Evolutionary conservation across 371 early-diverging fungal species (phyloP), one percentile per base, ranked within the genome.

Genomic region (Apophysomyces trapeziformis): DNA sequence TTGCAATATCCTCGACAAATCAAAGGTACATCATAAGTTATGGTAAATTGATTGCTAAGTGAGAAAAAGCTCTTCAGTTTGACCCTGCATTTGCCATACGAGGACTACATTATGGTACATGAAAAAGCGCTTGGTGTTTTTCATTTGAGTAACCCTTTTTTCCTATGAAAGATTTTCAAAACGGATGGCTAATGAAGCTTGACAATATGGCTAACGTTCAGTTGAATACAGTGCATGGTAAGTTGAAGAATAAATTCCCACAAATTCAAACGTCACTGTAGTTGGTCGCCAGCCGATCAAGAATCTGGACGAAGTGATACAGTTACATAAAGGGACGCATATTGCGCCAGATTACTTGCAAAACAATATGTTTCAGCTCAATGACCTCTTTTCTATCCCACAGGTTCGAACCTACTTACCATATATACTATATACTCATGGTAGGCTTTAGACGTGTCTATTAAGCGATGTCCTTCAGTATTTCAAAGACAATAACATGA

Each of bases 161-260:
- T 26, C 36, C 64, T 50, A 21, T 8, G 9, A 21, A 50, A 81
- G 87, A 88, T 66, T 73, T 77, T 38, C 79, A 85, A 37, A 85
- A 84, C 41, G 88, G 90, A 6, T 89, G 87, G 87, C 61, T 89
- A 58, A 87, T 89, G 85, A 89, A 89, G 64, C 77, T 89, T 38
- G 90, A 89, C 65, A 82, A 84, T 38, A 83, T 80, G 75, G 86
- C 82, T 45, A 89, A 88, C 67, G 84, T 89, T 44, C 88, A 88
- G 44, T 61, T 88, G 44, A 87, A 87, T 64, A 86, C 88, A 0
- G 82, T 89, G 0, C 84, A 85, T 63, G 85, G 79, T 79, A 75
- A 71, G 63, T 54, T 21, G 14, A 38, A 62, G 35, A 58, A 50
- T 5, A 41, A 41, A 11, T n/a, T 32, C 7, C 59, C 14, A 32